Conservation (phyloP, 371 early-diverging fungal species). For the Catenaria anguillulae region DNA sequence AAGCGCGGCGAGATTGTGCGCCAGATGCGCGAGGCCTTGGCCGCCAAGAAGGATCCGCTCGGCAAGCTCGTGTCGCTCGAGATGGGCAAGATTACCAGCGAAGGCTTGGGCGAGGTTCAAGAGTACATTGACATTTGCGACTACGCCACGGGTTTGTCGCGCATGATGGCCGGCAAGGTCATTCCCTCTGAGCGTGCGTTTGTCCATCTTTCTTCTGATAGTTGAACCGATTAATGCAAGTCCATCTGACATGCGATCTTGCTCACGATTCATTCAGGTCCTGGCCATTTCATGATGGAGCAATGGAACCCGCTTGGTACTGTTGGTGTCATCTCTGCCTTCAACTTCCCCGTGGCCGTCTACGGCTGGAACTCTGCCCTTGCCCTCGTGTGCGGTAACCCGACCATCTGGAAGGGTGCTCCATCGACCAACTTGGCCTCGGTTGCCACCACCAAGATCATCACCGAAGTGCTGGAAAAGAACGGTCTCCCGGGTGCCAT, state of each 20-base stretch:
- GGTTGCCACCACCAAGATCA: constrained; percentile 77
- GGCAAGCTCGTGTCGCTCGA: constrained; percentile 78
- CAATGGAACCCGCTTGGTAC: constrained; percentile 89
- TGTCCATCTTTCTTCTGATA: background rate
- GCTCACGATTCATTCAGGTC: constrained; percentile 24
- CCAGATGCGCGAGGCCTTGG: constrained; percentile 77
- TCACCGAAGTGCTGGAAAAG: constrained; percentile 64
- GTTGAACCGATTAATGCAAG: background rate
- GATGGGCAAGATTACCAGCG: constrained; percentile 90
- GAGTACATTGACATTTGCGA: constrained; percentile 93
- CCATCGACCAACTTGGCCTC: constrained; percentile 74
- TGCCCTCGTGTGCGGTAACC: constrained; percentile 81
- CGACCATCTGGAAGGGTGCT: constrained; percentile 78
- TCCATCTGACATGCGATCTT: too few relatives aligned
- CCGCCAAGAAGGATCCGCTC: constrained; percentile 53
- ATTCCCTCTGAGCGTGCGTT: constrained; percentile 70
- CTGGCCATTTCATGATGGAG: constrained; percentile 92
- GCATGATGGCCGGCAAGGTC: constrained; percentile 72
- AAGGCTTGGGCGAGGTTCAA: constrained; percentile 94
- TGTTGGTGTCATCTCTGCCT: constrained; percentile 90
- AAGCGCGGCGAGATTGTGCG: constrained; percentile 82
- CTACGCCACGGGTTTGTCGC: constrained; percentile 77
- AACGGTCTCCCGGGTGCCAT: constrained; percentile 75
- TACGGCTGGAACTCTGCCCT: constrained; percentile 91
- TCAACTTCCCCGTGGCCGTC: constrained; percentile 62